phyloP scores from a whole-genome alignment of 495 filamentous ascomycete species.

The Penicillium silybi region DNA sequence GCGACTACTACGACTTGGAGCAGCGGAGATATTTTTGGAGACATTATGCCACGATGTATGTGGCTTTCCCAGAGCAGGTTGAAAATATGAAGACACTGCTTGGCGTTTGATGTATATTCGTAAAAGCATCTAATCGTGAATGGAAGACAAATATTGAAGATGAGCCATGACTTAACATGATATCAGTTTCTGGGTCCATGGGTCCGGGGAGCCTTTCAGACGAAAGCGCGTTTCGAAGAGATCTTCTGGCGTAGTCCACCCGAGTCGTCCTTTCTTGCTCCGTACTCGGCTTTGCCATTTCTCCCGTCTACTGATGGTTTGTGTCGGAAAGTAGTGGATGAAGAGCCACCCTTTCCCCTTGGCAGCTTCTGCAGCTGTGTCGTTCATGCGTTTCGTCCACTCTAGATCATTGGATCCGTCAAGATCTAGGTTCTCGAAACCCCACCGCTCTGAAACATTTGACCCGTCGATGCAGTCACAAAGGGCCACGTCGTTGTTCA shows the following conservation, averaged over 20 bases:
- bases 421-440: slow-evolving; percentile 27
- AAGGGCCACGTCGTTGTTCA: slow-evolving; percentile 27
- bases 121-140: not conserved
- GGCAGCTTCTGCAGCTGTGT: slow-evolving; percentile 12
- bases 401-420: slow-evolving; percentile 31
- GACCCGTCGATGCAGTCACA: slow-evolving; percentile 36
- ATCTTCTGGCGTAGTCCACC: slow-evolving; percentile 25
- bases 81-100: slow-evolving; percentile 18
- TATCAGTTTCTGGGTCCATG: slow-evolving; percentile 26
- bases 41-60: slow-evolving; percentile 18
- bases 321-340: slow-evolving; percentile 22
- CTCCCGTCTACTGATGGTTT: slow-evolving; percentile 21
- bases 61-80: slow-evolving; percentile 18
- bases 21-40: slow-evolving; percentile 18
- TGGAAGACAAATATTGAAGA: not conserved
- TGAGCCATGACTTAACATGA: slow-evolving; percentile 10
- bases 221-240: slow-evolving; percentile 28
- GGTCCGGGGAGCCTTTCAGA: slow-evolving; percentile 25
- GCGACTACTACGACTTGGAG: slow-evolving; percentile 16
- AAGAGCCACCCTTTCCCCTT: slow-evolving; percentile 24
- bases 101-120: slow-evolving; percentile 12
- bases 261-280: slow-evolving; percentile 23
- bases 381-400: slow-evolving; percentile 29
- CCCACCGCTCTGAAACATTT: slow-evolving; percentile 37
- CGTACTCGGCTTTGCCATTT: slow-evolving; percentile 26